These are phyloP conservation scores for Zasmidium angulare DNA, from an alignment of 2,329 filamentous ascomycete genomes.

Conservation along the genomic window DNA sequence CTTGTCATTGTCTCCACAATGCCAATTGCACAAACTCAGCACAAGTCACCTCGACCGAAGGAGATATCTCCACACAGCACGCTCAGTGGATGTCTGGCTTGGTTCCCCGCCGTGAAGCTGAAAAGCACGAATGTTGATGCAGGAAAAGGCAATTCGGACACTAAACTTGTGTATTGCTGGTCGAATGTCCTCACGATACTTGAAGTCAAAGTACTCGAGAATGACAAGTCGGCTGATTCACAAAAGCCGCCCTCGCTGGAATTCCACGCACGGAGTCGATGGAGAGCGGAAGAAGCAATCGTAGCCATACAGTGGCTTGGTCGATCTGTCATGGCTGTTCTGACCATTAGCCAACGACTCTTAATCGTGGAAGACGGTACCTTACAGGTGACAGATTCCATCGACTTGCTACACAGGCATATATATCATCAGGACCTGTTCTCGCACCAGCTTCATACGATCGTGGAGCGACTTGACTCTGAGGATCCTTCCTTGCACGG, in stretches of 20 bases:
- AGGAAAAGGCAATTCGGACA: conserved; percentile 66
- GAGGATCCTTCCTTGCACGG: conserved; percentile 88
- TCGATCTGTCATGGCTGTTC: conserved; percentile 82
- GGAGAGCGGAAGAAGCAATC: conserved; percentile 92
- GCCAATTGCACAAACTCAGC: conserved; percentile 91
- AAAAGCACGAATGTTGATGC: conserved; percentile 63
- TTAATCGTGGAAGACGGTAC: conserved; percentile 87
- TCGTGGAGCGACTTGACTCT: conserved; percentile 87
- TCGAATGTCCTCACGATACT: conserved; percentile 94
- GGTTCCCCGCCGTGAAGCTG: conserved; percentile 94
- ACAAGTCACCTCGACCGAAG: conserved; percentile 88
- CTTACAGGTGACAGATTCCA: conserved; percentile 89
- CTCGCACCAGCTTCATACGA: conserved; percentile 75
- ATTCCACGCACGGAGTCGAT: conserved; percentile 81
- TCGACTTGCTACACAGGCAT: conserved; percentile 87
- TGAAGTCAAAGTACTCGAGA: conserved; percentile 74
- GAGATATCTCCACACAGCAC: conserved; percentile 87
- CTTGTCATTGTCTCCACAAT: conserved; percentile 97
- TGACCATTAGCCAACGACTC: conserved; percentile 91
- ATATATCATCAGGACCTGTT: conserved; percentile 92
- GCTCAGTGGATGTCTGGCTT: conserved; percentile 90
- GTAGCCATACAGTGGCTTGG: conserved; percentile 97
- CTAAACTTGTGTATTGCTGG: conserved; percentile 96
- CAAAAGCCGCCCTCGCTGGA: conserved; percentile 76
- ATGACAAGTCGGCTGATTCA: conserved; percentile 59